phyloP scores from a whole-genome alignment of 1,284 basidiomycete species.

The Tilletia horrida region DNA sequence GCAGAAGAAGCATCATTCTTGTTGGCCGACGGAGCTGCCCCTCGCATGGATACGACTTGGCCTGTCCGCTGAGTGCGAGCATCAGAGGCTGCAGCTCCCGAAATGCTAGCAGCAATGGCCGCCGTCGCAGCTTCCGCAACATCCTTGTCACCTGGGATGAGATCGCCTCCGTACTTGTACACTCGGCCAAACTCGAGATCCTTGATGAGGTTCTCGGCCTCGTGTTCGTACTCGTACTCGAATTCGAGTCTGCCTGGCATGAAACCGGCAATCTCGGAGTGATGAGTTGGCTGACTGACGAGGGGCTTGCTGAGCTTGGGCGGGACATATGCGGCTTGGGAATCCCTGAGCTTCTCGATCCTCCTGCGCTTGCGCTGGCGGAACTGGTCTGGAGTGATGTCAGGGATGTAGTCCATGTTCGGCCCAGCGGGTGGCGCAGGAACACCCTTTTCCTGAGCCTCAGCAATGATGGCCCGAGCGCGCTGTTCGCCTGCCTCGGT shows the following conservation, averaged over 20 bases:
- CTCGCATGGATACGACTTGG: slow-evolving; percentile 8
- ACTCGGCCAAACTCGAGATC: slow-evolving; percentile 93
- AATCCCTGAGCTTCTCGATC: slow-evolving; percentile 44
- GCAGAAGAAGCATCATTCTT: neutral
- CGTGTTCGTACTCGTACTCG: slow-evolving; percentile 86
- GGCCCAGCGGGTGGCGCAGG: slow-evolving; percentile 29
- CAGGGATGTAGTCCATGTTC: slow-evolving; percentile 35
- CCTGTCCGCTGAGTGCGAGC: slow-evolving; percentile 10
- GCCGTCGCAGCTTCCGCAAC: slow-evolving; percentile 56
- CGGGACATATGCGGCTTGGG: slow-evolving; percentile 41
- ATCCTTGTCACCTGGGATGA: slow-evolving; percentile 36
- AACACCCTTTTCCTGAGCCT: slow-evolving; percentile 6
- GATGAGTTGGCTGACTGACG: slow-evolving; percentile 87
- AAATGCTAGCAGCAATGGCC: slow-evolving; percentile 18
- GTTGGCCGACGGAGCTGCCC: neutral
- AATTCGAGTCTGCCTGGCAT: slow-evolving; percentile 96
- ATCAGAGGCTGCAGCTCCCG: slow-evolving; percentile 4
- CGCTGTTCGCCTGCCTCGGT: slow-evolving; percentile 35
- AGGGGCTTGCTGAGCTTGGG: slow-evolving; percentile 64
- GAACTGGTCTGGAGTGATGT: slow-evolving; percentile 46
- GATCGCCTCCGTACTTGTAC: slow-evolving; percentile 74
- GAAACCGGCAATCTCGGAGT: slow-evolving; percentile 81
- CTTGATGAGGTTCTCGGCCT: slow-evolving; percentile 91
- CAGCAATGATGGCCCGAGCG: slow-evolving; percentile 29
- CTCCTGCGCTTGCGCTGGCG: slow-evolving; percentile 47